A percentile compares a stretch with the other conserved stretches of the same genome.
Evolutionary conservation across 331 rosid genomes (phyloP).

Genomic region (Quercus tomentella): DNA sequence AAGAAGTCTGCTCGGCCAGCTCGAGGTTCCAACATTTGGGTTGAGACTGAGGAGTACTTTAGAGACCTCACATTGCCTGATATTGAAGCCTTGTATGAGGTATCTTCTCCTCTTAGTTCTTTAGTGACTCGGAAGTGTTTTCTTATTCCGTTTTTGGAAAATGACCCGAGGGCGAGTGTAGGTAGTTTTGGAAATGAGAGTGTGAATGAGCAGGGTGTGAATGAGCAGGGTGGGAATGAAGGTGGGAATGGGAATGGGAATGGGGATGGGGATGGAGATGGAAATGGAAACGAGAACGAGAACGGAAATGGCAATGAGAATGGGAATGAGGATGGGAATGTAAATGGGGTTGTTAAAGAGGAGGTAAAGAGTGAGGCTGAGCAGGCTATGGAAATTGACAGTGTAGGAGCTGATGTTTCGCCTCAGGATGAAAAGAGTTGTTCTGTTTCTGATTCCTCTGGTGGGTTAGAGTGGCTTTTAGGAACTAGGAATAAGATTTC

Average conservation of each 20-base stretch:
- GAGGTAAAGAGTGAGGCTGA: slow-evolving; percentile 35
- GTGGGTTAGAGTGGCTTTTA: slow-evolving; percentile 75
- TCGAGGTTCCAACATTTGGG: slow-evolving; percentile 58
- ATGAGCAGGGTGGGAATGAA: neutral
- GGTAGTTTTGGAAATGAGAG: slow-evolving; percentile 15
- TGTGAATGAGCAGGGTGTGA: neutral
- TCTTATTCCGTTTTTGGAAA: slow-evolving; percentile 38
- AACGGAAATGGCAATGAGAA: neutral
- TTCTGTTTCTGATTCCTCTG: slow-evolving; percentile 17
- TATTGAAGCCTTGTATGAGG: slow-evolving; percentile 52
- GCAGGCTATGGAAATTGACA: slow-evolving; percentile 34
- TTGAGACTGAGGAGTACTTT: slow-evolving; percentile 70
- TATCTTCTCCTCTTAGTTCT: slow-evolving; percentile 34
- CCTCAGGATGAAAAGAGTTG: slow-evolving; percentile 29
- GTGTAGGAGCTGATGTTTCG: slow-evolving; percentile 26
- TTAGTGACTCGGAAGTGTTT: slow-evolving; percentile 46
- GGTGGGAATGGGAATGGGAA: slow-evolving; percentile 1
- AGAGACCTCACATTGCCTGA: slow-evolving; percentile 66
- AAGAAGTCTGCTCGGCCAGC: slow-evolving; percentile 63
- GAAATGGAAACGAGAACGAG: neutral
- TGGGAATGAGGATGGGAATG: slow-evolving; percentile 13
- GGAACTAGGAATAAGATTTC: slow-evolving; percentile 71
- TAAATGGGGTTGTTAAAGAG: slow-evolving; percentile 15
- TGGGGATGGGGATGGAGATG: neutral
- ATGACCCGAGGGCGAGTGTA: slow-evolving; percentile 15